A percentile compares a stretch with the other conserved stretches of the same genome.
These are phyloP conservation scores for Chalciporus pseudorubinellus DNA, from an alignment of 768 basidiomycete species.

Conservation along the genomic window DNA sequence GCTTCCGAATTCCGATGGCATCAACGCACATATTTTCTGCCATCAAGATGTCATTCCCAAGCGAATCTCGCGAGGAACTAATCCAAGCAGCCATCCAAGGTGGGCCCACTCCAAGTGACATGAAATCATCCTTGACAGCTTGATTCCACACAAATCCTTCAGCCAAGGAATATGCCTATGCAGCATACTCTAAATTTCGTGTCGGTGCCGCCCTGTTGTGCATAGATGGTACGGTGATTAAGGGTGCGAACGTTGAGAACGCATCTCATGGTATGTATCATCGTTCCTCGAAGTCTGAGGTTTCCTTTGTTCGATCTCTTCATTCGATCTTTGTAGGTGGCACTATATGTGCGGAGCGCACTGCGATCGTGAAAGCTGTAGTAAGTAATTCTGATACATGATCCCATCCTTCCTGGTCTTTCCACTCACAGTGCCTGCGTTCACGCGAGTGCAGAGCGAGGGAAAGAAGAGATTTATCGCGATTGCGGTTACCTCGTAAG, in stretches of 20 bases:
- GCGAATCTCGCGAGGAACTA: constrained; percentile 45
- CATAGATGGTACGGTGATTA: constrained; percentile 67
- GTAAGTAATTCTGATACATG: constrained; percentile 48
- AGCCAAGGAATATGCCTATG: constrained; percentile 75
- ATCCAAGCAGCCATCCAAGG: constrained; percentile 48
- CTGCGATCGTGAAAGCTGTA: constrained; percentile 91
- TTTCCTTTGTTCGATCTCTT: not conserved
- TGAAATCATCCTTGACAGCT: not conserved
- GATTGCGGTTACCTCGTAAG: constrained; percentile 79
- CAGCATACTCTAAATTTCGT: constrained; percentile 86
- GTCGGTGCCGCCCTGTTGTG: constrained; percentile 87
- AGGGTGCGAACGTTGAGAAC: constrained; percentile 92
- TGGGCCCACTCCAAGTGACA: not conserved
- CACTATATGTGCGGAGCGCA: constrained; percentile 92
- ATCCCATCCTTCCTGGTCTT: too few relatives aligned
- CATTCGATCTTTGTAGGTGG: constrained; percentile 51
- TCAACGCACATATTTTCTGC: not conserved
- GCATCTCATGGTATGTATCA: constrained; percentile 75
- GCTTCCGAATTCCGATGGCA: not conserved
- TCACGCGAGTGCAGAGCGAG: constrained; percentile 59
- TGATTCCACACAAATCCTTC: not conserved
- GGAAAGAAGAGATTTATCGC: constrained; percentile 68
- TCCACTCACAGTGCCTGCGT: not conserved
- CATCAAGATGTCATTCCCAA: constrained; percentile 30
- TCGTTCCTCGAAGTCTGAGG: not conserved